Evolutionary conservation across 495 filamentous ascomycete genomes (phyloP).

Genomic region (Xylaria castorea): DNA sequence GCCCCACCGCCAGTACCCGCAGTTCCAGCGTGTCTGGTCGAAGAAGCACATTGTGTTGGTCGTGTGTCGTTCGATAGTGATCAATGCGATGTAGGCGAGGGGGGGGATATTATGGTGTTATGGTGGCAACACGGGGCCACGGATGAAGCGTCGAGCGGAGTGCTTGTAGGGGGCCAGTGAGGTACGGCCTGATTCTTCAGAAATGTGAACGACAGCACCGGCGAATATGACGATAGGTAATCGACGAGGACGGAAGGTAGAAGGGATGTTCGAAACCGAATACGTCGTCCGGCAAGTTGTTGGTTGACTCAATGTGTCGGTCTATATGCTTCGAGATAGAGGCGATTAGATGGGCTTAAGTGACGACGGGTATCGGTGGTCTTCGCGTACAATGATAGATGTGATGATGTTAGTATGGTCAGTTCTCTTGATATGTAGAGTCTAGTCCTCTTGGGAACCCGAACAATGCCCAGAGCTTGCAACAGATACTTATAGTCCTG

Average conservation of each 20-base stretch:
- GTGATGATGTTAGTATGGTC: conserved; percentile 7
- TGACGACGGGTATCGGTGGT: background rate
- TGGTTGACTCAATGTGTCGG: conserved; percentile 1
- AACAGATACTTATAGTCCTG: conserved; percentile 26
- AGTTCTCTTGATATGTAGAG: conserved; percentile 9
- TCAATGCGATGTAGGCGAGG: conserved; percentile 13
- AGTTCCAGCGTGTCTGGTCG: conserved; percentile 67
- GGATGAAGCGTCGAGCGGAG: conserved; percentile 10
- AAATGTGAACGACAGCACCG: background rate
- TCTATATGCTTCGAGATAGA: conserved; percentile 2
- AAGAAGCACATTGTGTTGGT: conserved; percentile 66
- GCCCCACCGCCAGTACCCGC: conserved; percentile 96
- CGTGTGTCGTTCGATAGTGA: conserved; percentile 7
- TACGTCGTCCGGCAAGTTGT: conserved; percentile 11
- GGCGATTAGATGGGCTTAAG: background rate
- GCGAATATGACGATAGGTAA: background rate
- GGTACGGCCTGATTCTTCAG: conserved; percentile 9
- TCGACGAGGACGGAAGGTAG: background rate
- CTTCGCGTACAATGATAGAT: conserved; percentile 1
- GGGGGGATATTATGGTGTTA: background rate
- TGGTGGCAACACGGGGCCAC: conserved; percentile 27
- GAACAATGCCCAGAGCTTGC: conserved; percentile 12
- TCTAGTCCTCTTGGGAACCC: conserved; percentile 11
- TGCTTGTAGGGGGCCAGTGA: background rate
- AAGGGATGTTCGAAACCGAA: background rate